Base-by-base conservation (phyloP, 1,284 basidiomycete genomes). In the Thecaphora thlaspeos region DNA sequence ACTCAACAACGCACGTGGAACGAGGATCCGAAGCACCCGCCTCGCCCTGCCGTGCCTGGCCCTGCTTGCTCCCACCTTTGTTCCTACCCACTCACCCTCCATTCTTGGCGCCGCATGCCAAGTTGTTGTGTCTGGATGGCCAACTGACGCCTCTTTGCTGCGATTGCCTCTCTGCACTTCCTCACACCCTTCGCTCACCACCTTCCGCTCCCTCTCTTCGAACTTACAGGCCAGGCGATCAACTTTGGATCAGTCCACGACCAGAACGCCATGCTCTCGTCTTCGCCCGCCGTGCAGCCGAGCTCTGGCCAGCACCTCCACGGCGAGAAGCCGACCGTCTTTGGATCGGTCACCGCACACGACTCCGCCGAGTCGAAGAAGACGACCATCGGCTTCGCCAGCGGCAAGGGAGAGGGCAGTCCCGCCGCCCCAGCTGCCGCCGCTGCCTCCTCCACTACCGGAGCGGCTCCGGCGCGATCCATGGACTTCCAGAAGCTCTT, bases 401-500 rank as follows among this genome's bases (percentile, higher is more conserved):
- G 60, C 53, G 47, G 51, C 59, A 63, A 56, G 55, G 85, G 85
- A 41, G 84, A 91, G 39, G 86, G 91, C 83, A 89, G 48, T 82
- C 84, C 79, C 1, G 53, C 64, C 26, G 44, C 68, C 12, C 32
- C 73, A 81, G 37, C 80, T n/a, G n/a, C n/a, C n/a, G n/a, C n/a
- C n/a, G n/a, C n/a, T n/a, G n/a, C n/a, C n/a, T n/a, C n/a, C n/a
- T n/a, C n/a, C 77, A 19, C 80, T 18, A 59, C 63, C 34, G 48
- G 28, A 34, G 42, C 58, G 12, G 26, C 21, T 11, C 43, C 56
- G 2, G 21, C 53, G 30, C 54, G 63, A 26, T 53, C 61, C 40
- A 50, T 77, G 52, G 73, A 77, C 58, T 76, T 77, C 51, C 69
- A 76, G 46, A 77, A 77, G 55, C 67, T 77, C 41, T 77, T 77